Conservation (phyloP, 345 rosid species). For the Camelina sativa region DNA sequence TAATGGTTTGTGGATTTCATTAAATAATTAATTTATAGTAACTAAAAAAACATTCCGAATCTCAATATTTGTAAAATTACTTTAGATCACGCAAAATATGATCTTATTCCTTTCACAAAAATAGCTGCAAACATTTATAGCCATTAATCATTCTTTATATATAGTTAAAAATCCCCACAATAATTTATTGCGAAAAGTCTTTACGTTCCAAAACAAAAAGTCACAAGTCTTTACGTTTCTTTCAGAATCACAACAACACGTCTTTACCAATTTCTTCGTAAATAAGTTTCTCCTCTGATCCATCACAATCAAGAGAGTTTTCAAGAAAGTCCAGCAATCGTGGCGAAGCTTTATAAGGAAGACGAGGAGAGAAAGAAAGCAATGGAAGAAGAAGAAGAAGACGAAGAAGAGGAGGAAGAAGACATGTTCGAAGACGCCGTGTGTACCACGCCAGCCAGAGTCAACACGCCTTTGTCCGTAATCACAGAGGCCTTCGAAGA, state of each 20-base stretch:
- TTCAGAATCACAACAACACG: constrained; percentile 23
- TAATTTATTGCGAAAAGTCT: constrained; percentile 28
- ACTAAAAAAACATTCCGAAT: not conserved
- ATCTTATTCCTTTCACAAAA: constrained; percentile 9
- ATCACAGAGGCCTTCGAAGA: constrained; percentile 70
- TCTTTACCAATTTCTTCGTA: constrained; percentile 17
- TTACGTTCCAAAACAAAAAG: constrained; percentile 30
- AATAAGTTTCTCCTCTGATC: constrained; percentile 15
- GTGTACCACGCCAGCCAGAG: constrained; percentile 32
- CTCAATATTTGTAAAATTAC: not conserved
- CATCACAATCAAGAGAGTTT: constrained; percentile 26
- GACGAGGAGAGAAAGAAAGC: constrained; percentile 27
- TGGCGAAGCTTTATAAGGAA: constrained; percentile 45
- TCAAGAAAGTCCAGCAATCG: constrained; percentile 35
- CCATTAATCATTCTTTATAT: constrained; percentile 18
- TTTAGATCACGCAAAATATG: not conserved
- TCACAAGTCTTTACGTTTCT: constrained; percentile 13
- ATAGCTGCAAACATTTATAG: constrained; percentile 26
- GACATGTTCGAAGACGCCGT: constrained; percentile 41
- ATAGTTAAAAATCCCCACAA: constrained; percentile 22
- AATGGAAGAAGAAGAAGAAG: constrained; percentile 19
- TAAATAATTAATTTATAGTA: not conserved
- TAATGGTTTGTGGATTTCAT: no score
- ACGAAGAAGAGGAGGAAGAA: constrained; percentile 36
- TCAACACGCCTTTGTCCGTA: constrained; percentile 50